Base-by-base conservation (phyloP, 768 basidiomycete genomes). In the Clavaria fumosa region DNA sequence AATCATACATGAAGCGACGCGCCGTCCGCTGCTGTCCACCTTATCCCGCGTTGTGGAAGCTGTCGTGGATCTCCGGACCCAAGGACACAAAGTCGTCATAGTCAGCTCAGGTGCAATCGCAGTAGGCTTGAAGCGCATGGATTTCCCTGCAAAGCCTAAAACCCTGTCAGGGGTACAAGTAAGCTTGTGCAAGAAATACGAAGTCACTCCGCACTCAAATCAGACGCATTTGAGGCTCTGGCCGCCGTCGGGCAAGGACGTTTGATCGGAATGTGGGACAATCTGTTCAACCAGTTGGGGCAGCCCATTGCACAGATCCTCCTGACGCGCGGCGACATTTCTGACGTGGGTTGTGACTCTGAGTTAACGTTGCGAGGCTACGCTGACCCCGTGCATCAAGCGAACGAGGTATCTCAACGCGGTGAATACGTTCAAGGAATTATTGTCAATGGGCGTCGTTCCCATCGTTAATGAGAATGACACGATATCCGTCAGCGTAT, bases 391-490 rank as follows among this genome's bases (percentile, higher is more conserved):
- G 24, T 34, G 37, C 36, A 34, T 12, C 51, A n/a, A 96, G 93
- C 69, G 91, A 27, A 93, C 90, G 7, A 70, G 95, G 44, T 99
- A 97, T 53, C 59, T 96, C 40, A 99, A 99, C 53, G 95, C 93
- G 0, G 85, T 89, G 40, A 96, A 95, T 49, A 97, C 95, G 0
- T 71, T 99, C 55, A 78, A 79, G 23, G 89, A 96, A 49, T 65
- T 99, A 7, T 60, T 99, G 19, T 73, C 72, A 3, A 83, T 96
- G 79, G 93, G 91, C 11, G 86, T 97, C 0, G 76, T 99, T 1
- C 95, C 95, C 2, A 96, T 99, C 45, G 90, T 99, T 38, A 99
- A 99, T 56, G 95, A 99, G 57, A 99, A 99, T 49, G 95, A 99
- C 54, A 97, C 95, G 0, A 77, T 99, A 23, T 93, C 91, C 17